These are phyloP conservation scores for Rheum nobile DNA, from an alignment of 148 eudicot species.

Conservation along the genomic window DNA sequence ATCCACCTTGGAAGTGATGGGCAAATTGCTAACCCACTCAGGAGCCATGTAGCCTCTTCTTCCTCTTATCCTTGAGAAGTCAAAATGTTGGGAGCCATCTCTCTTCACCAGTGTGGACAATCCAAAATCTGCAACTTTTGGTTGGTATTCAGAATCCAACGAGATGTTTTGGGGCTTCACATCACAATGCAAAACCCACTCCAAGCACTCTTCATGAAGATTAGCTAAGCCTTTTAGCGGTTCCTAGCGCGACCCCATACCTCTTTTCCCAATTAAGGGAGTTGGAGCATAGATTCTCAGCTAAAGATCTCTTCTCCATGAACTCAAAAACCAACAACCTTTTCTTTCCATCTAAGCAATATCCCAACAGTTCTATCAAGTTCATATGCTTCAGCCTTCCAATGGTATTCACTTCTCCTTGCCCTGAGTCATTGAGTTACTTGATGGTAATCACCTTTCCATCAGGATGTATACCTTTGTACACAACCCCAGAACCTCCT, in stretches of 20 bases:
- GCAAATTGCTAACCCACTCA: slow-evolving; percentile 1
- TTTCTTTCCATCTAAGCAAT: background rate
- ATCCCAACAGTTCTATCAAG: background rate
- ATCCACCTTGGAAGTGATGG: slow-evolving; percentile 4
- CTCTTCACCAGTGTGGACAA: background rate
- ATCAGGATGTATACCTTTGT: background rate
- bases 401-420: background rate
- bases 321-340: slow-evolving; percentile 5
- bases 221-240: slow-evolving; percentile 14
- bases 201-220: slow-evolving; percentile 7
- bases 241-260: slow-evolving; percentile 17
- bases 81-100: background rate
- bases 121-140: background rate
- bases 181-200: background rate
- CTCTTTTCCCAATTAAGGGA: slow-evolving; percentile 12
- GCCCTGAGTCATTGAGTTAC: background rate
- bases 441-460: background rate
- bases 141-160: background rate
- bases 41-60: slow-evolving; percentile 4
- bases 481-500: background rate
- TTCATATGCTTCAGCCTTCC: slow-evolving; percentile 7
- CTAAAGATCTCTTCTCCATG: slow-evolving; percentile 6
- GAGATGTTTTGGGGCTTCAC: background rate
- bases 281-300: slow-evolving; percentile 6
- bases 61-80: background rate